A percentile compares a stretch with the other conserved stretches of the same genome.
phyloP scores from a whole-genome alignment of 176 grass and related monocot genomes.

The Raddia distichophylla region DNA sequence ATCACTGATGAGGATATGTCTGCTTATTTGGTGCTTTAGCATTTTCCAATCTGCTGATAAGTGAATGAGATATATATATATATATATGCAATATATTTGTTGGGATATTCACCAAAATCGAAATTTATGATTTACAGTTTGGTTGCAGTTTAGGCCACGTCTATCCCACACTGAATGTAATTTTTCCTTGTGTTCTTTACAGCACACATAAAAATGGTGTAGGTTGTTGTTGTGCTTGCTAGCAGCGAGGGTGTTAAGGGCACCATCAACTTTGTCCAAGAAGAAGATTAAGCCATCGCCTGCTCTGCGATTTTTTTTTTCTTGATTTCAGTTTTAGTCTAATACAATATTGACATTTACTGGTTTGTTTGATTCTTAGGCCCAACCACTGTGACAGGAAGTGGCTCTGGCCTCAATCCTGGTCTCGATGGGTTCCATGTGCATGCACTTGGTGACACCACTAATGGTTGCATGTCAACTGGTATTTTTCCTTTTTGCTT shows the following conservation, averaged over 20 bases:
- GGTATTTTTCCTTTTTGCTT: constrained; percentile 43
- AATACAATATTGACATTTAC: background rate
- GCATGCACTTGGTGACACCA: constrained; percentile 94
- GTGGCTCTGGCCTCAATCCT: constrained; percentile 76
- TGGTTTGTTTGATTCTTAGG: constrained; percentile 35
- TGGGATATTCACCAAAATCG: background rate
- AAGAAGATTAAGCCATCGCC: constrained; percentile 55
- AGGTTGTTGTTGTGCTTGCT: constrained; percentile 82
- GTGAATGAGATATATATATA: background rate
- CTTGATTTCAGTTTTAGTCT: background rate
- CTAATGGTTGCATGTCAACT: constrained; percentile 96
- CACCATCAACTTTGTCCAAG: constrained; percentile 78
- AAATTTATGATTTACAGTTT: background rate
- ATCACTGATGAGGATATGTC: background rate
- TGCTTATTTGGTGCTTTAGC: background rate
- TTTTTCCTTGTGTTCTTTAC: constrained; percentile 11
- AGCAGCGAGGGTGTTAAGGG: constrained; percentile 74
- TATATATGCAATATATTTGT: background rate
- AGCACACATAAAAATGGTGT: constrained; percentile 89
- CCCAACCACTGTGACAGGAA: constrained; percentile 74
- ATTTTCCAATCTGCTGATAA: background rate
- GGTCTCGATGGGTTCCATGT: constrained; percentile 92
- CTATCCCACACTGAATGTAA: background rate
- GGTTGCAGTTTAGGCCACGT: background rate
- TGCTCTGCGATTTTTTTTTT: background rate